Evolutionary conservation across 805 yeast species (phyloP), one percentile per base, ranked within the genome.

Genomic region (Candida glaebosa): DNA sequence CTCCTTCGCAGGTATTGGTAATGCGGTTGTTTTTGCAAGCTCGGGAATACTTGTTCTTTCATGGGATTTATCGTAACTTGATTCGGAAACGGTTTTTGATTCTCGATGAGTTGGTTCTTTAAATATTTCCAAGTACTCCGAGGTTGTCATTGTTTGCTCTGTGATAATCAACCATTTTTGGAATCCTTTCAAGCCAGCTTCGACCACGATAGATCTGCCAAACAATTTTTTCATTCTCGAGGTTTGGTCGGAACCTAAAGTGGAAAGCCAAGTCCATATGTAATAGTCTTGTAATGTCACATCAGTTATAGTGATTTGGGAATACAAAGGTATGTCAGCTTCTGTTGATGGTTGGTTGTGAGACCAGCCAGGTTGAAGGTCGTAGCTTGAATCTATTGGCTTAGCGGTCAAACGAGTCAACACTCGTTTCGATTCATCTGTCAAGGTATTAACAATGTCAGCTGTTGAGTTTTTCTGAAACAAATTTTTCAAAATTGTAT

Each of bases 201-300:
- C 96, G 39, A 87, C 76, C 5, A 88, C 87, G 42, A 87, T 71
- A 0, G 95, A 81, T 49, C 93, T 75, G 7, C 96, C 96, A 66
- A 88, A 88, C 1, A 82, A 60, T 24, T 75, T 74, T 58, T 84
- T 84, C 50, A 80, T 79, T 18, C 68, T 60, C 24, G 74, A 69
- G 0, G 88, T 78, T 54, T 86, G 84, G 56, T 88, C 96, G 24
- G 81, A 73, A 0, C 87, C 87, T 18, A 87, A 57, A 2, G 88
- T 76, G 1, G 89, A 79, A 54, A 87, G 68, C 96, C 96, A 88
- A 0, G 96, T 78, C 96, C 96, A 88, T 20, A 87, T 86, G 54
- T 82, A 88, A 59, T 84, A 88, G 59, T 88, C 96, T 59, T 87
- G 95, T 15, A 88, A 78, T 4, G 86, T 74, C 1, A 85, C 82